A percentile compares a stretch with the other conserved stretches of the same genome.
Evolutionary conservation across 306 rosid species (phyloP).

Genomic region (Quercus cerris): DNA sequence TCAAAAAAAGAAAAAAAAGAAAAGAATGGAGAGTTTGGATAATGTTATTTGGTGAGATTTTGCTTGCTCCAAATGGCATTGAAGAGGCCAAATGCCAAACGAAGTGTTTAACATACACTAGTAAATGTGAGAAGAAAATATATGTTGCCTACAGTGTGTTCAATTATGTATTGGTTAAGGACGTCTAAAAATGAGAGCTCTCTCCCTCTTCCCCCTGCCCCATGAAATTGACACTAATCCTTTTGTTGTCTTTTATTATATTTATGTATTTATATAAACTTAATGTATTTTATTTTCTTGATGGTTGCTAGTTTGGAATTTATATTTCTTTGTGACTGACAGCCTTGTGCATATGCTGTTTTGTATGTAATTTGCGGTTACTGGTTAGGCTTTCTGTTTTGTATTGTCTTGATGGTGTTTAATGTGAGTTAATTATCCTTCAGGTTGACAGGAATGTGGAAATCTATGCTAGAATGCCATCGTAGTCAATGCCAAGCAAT

Average conservation of each 20-base stretch:
- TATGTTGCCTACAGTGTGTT: not conserved
- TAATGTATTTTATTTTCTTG: not conserved
- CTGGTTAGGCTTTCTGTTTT: not conserved
- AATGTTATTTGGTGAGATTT: not conserved
- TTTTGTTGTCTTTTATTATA: not conserved
- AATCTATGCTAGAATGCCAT: slow-evolving; percentile 93
- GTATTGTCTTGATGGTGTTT: slow-evolving; percentile 7
- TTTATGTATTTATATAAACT: not conserved
- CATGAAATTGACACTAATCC: not conserved
- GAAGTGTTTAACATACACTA: not conserved
- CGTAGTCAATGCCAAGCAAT: slow-evolving; percentile 71
- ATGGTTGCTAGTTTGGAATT: slow-evolving; percentile 10
- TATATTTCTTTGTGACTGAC: not conserved
- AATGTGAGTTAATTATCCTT: slow-evolving; percentile 8
- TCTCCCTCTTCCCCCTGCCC: too few relatives aligned
- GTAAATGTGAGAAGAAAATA: not conserved
- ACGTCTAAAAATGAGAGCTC: not conserved
- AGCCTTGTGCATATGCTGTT: not conserved
- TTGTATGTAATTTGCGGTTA: not conserved
- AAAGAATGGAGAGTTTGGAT: not conserved
- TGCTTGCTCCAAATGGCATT: not conserved
- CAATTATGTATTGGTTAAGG: not conserved
- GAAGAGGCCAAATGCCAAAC: not conserved
- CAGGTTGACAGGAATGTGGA: slow-evolving; percentile 96
- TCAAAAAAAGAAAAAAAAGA: too few relatives aligned